Evolutionary conservation across 306 rosid species (phyloP).

Genomic region (Cicer judaicum): DNA sequence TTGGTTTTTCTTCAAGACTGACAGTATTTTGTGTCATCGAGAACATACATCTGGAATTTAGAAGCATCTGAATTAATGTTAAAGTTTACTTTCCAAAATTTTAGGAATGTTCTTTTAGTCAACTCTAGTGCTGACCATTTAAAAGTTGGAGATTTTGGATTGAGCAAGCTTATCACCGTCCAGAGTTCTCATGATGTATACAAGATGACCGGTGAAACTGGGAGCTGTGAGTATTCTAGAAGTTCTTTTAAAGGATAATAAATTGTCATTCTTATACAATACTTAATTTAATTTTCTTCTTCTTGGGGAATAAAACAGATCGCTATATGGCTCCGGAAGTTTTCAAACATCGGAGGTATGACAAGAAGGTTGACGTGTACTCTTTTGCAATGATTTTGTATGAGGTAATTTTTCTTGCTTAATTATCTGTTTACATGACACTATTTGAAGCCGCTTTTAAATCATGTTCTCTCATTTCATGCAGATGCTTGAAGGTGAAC

Average conservation of each 20-base stretch:
- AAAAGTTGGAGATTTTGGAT: constrained; percentile 97
- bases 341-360: constrained; percentile 89
- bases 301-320: constrained; percentile 60
- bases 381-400: constrained; percentile 93
- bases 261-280: constrained; percentile 21
- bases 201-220: constrained; percentile 99
- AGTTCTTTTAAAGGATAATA: constrained; percentile 15
- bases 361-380: constrained; percentile 95
- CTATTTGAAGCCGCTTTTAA: constrained; percentile 38
- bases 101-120: constrained; percentile 96
- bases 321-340: constrained; percentile 99
- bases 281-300: constrained; percentile 37
- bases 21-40: constrained; percentile 25
- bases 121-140: constrained; percentile 95
- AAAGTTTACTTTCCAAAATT: constrained; percentile 44
- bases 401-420: constrained; percentile 68
- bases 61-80: constrained; percentile 23
- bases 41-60: constrained; percentile 39
- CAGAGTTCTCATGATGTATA: constrained; percentile 92
- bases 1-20: constrained; percentile 19
- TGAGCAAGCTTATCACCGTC: constrained; percentile 95
- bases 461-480: constrained; percentile 42
- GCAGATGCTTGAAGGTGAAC: constrained; percentile 98
- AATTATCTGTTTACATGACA: constrained; percentile 26
- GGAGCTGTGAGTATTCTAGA: constrained; percentile 83